Evolutionary conservation across 345 rosid species (phyloP), one percentile per base, ranked within the genome.

Genomic region (Iberis pinnata): DNA sequence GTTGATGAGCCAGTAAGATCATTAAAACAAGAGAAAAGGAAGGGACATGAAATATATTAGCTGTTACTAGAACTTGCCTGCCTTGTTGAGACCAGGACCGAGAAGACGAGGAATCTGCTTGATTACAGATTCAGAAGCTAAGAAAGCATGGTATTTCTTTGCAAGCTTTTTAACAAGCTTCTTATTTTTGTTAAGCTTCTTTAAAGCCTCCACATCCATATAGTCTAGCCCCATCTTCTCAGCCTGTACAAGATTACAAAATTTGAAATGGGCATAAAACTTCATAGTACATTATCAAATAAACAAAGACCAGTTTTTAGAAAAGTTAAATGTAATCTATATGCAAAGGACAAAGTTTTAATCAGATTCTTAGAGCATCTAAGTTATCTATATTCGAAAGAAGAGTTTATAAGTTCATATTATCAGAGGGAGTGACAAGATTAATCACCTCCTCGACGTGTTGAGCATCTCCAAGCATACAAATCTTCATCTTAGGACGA

Each of bases 391-490:
- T n/a, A 7, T 17, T 20, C 37, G 27, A 58, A 26, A 47, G n/a
- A n/a, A n/a, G n/a, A n/a, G n/a, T n/a, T 5, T 10, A 33, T 5
- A 2, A 43, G n/a, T n/a, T 40, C 40, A 56, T 12, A 32, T 14
- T 31, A 19, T 36, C 1, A 35, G 7, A 39, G 3, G 5, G 31
- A 60, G 14, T 19, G 42, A 24, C 8, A 4, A 42, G 32, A 17
- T 2, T 2, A 51, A 36, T 59, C 61, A 85, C 90, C 90, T 86
- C 88, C 56, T 86, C 95, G 1, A 86, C 86, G 14, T 83, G 88
- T 65, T 77, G 95, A 2, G 95, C 92, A 64, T 86, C 95, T 49
- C 95, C 92, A 27, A 86, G 84, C 86, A 86, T 83, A 69, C 90
- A 83, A 12, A 83, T 73, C 71, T 80, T 83, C 95, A 83, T 83